phyloP scores from a whole-genome alignment of 371 early-diverging fungal species.

The Lichtheimia corymbifera region DNA sequence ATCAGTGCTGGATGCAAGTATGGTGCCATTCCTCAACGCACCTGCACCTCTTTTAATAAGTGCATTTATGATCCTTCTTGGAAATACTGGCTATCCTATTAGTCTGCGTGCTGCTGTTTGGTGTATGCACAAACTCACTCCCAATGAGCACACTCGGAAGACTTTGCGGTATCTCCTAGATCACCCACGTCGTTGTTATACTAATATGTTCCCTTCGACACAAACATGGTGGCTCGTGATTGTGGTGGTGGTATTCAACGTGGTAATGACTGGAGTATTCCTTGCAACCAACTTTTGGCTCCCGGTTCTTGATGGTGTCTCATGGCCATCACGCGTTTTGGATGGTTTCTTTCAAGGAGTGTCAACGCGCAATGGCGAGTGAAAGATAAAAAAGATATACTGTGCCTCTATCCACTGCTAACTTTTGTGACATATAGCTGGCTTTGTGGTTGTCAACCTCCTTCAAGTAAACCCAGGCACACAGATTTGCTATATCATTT shows the following conservation, averaged over 20 bases:
- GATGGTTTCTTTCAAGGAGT: conserved; percentile 44
- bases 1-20: conserved; percentile 9
- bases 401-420: not conserved
- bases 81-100: conserved; percentile 16
- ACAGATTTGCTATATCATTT: conserved; percentile 39
- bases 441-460: conserved; percentile 38
- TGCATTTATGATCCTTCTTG: conserved; percentile 15
- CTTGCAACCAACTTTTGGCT: conserved; percentile 39
- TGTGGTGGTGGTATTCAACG: conserved; percentile 20
- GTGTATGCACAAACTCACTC: conserved; percentile 27
- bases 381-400: not conserved
- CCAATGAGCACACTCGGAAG: conserved; percentile 13
- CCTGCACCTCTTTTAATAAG: conserved; percentile 12
- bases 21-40: conserved; percentile 18
- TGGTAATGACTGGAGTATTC: conserved; percentile 29
- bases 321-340: conserved; percentile 34
- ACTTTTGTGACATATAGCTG: conserved; percentile 20
- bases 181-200: conserved; percentile 23
- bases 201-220: conserved; percentile 13
- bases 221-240: conserved; percentile 25
- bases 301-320: conserved; percentile 29
- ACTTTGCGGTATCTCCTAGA: conserved; percentile 19
- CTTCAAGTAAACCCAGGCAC: conserved; percentile 40
- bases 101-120: conserved; percentile 18
- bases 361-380: conserved; percentile 39